Evolutionary conservation across 192 early-diverging fungal species (phyloP).

Genomic region (Coemansia sp.): DNA sequence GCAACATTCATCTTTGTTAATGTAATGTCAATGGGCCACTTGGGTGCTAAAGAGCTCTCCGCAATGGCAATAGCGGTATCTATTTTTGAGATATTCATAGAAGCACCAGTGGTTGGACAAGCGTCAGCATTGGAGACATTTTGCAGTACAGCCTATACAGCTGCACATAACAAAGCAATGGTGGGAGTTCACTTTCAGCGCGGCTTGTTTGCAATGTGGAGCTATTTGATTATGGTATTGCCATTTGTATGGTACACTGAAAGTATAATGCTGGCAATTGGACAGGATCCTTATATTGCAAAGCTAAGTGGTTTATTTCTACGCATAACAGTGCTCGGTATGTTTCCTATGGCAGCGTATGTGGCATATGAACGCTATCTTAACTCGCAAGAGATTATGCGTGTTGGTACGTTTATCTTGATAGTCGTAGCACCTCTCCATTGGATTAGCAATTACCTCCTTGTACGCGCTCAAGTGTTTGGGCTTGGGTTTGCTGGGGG

Average conservation of each 20-base stretch:
- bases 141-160: conserved; percentile 24
- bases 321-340: conserved; percentile 64
- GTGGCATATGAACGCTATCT: conserved; percentile 81
- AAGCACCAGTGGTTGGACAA: conserved; percentile 63
- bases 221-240: conserved; percentile 5
- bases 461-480: conserved; percentile 69
- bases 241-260: conserved; percentile 44
- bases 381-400: conserved; percentile 84
- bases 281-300: conserved; percentile 67
- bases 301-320: conserved; percentile 61
- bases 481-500: conserved; percentile 79
- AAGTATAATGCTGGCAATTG: conserved; percentile 63
- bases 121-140: conserved; percentile 51
- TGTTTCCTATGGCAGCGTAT: conserved; percentile 74
- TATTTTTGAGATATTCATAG: conserved; percentile 44
- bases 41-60: conserved; percentile 63
- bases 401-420: conserved; percentile 71
- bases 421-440: conserved; percentile 71
- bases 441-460: conserved; percentile 70
- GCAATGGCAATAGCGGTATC: conserved; percentile 64
- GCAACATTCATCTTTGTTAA: conserved; percentile 63
- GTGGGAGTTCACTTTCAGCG: conserved; percentile 41
- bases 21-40: conserved; percentile 63
- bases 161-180: conserved; percentile 30
- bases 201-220: conserved; percentile 19